These are phyloP conservation scores for Alternaria metachromatica DNA, from an alignment of 2,329 filamentous ascomycete genomes.

Conservation along the genomic window DNA sequence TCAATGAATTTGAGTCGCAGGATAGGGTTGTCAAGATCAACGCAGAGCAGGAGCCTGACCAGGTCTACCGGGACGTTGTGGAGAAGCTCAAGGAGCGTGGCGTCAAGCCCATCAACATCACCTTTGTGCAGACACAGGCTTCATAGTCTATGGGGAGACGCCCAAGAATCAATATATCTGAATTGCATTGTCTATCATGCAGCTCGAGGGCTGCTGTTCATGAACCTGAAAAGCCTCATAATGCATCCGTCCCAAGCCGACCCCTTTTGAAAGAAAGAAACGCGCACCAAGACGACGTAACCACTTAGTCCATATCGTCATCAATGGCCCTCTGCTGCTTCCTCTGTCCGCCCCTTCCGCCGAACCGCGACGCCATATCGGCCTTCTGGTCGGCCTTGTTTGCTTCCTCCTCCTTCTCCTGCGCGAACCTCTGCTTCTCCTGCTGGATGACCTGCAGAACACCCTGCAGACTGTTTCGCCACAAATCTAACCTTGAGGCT, in stretches of 20 bases:
- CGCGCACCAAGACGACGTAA: constrained; percentile 4
- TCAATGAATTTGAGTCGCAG: constrained; percentile 80
- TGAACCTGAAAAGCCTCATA: constrained; percentile 37
- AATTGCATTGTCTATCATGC: constrained; percentile 42
- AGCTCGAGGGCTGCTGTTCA: constrained; percentile 39
- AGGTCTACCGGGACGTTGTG: constrained; percentile 64
- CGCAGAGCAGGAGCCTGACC: constrained; percentile 71
- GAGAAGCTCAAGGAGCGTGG: constrained; percentile 43
- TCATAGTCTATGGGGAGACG: constrained; percentile 9
- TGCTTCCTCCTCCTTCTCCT: constrained; percentile 78
- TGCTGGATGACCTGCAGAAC: constrained; percentile 79
- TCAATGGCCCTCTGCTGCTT: constrained; percentile 44
- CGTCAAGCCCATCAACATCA: constrained; percentile 40
- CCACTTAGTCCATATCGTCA: constrained; percentile 44
- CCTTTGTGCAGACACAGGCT: constrained; percentile 37
- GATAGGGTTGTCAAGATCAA: constrained; percentile 81
- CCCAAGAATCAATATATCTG: constrained; percentile 19
- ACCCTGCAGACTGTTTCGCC: constrained; percentile 80
- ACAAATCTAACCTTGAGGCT: constrained; percentile 86
- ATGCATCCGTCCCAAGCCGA: constrained; percentile 37
- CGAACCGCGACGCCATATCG: constrained; percentile 38
- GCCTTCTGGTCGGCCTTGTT: constrained; percentile 75
- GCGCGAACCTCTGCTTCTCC: constrained; percentile 80
- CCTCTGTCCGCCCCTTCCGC: constrained; percentile 29
- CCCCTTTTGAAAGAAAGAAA: constrained; percentile 29